These are phyloP conservation scores for Diaporthe australafricana DNA, from an alignment of 2,329 filamentous ascomycete genomes.

Conservation along the genomic window DNA sequence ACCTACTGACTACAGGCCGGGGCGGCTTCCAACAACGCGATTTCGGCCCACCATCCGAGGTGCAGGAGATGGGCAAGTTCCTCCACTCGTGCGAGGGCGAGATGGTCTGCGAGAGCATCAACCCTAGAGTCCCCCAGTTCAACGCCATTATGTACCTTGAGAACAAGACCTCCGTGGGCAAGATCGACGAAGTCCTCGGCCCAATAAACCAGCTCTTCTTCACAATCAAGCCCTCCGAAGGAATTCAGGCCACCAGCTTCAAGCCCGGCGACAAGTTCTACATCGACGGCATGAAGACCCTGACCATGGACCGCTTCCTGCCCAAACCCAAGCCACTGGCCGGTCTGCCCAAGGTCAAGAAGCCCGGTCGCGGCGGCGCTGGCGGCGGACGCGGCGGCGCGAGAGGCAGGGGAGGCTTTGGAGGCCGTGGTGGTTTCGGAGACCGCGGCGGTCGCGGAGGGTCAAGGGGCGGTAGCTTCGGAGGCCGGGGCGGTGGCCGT, in stretches of 20 bases:
- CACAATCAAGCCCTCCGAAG: constrained; percentile 96
- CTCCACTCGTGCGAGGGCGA: constrained; percentile 96
- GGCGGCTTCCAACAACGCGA: constrained; percentile 70
- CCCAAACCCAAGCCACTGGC: constrained; percentile 86
- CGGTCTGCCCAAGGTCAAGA: constrained; percentile 67
- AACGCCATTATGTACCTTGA: constrained; percentile 98
- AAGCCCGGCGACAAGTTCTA: constrained; percentile 98
- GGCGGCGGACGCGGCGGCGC: constrained; percentile 57
- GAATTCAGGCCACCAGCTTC: constrained; percentile 94
- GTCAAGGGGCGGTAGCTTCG: constrained; percentile 38
- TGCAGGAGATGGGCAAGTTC: constrained; percentile 91
- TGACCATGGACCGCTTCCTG: constrained; percentile 95
- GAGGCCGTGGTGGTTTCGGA: constrained; percentile 46
- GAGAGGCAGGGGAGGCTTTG: constrained; percentile 46
- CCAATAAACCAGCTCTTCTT: constrained; percentile 99
- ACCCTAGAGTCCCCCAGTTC: constrained; percentile 97
- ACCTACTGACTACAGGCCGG: constrained; percentile 58
- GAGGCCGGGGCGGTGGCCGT: constrained; percentile 47
- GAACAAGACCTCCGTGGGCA: constrained; percentile 97
- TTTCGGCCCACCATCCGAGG: constrained; percentile 71
- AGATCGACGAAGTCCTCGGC: constrained; percentile 97
- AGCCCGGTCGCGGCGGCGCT: constrained; percentile 65
- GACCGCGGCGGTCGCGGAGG: constrained; percentile 39
- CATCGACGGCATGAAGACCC: constrained; percentile 92
- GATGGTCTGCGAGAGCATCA: constrained; percentile 96